Evolutionary conservation across 345 rosid genomes (phyloP), one percentile per base, ranked within the genome.

Genomic region (Lenwebbia sp.): DNA sequence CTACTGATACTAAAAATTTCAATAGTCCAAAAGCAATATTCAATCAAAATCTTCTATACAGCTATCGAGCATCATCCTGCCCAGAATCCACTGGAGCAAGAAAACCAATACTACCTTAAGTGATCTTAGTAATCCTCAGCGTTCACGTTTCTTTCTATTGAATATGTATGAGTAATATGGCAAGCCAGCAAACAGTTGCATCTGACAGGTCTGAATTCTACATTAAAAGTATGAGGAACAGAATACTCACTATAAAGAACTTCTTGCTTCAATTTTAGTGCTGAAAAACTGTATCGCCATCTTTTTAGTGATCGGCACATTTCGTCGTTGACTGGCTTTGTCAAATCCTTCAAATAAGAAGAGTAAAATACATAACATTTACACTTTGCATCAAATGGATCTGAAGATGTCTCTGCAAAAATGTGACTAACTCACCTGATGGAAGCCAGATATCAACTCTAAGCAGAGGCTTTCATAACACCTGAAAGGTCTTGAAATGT

Each of bases 391-490:
- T 51, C 85, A 62, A 26, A 75, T 28, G 30, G 47, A 83, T n/a
- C 26, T 26, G 25, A 54, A 49, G 33, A 83, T 22, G 47, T 83
- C 52, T 83, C 50, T 58, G 33, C 47, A 70, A 17, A 6, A 0
- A 2, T 26, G 85, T 54, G 15, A 47, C 49, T 53, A 81, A 65
- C 84, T 93, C 91, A 96, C 99, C 98, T 95, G 95, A 91, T 95
- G 94, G 89, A 94, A 96, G 86, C 98, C 99, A 84, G 99, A 97
- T 89, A 97, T 94, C 92, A 97, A 87, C 95, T 93, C 96, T 91
- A 97, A 88, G 11, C 96, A 90, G 87, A 93, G 92, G 96, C 92
- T 95, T 90, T 96, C 98, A 55, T 94, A 96, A 85, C 98, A 97
- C 99, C 99, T 97, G 90, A 74, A 91, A 83, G 78, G 37, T 87